phyloP scores from a whole-genome alignment of 2,329 filamentous ascomycete genomes.

The Fusarium sarcochroum region DNA sequence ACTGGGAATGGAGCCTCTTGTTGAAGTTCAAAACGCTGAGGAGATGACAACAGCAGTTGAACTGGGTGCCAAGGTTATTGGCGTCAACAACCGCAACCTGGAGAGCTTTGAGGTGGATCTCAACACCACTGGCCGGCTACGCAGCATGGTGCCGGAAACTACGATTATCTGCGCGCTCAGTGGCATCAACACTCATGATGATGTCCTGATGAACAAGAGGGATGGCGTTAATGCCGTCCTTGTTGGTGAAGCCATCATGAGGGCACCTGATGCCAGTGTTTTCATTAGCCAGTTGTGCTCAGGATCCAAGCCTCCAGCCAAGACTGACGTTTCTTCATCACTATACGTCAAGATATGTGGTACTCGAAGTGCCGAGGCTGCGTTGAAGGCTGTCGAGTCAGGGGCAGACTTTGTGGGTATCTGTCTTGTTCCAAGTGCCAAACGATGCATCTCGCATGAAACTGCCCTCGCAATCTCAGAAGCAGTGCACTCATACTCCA shows the following conservation, averaged over 20 bases:
- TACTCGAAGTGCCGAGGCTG: constrained; percentile 85
- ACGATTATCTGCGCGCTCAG: constrained; percentile 95
- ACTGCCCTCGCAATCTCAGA: constrained; percentile 85
- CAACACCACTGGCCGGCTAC: constrained; percentile 88
- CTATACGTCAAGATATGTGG: constrained; percentile 95
- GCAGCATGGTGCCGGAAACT: constrained; percentile 86
- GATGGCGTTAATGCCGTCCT: constrained; percentile 94
- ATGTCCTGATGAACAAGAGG: constrained; percentile 88
- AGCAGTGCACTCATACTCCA: constrained; percentile 78
- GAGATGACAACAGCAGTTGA: constrained; percentile 92
- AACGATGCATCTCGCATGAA: constrained; percentile 83
- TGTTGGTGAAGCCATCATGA: constrained; percentile 96
- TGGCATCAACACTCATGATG: constrained; percentile 89
- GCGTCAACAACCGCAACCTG: constrained; percentile 97
- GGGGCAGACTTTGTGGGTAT: constrained; percentile 95
- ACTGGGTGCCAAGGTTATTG: constrained; percentile 90
- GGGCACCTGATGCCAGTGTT: constrained; percentile 81
- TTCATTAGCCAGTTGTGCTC: constrained; percentile 91
- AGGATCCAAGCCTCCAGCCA: constrained; percentile 58
- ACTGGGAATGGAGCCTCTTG: constrained; percentile 96
- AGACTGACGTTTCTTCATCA: constrained; percentile 55
- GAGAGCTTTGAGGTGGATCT: constrained; percentile 98
- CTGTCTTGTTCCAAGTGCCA: constrained; percentile 86
- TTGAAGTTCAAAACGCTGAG: constrained; percentile 94
- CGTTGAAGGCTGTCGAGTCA: constrained; percentile 82